These are phyloP conservation scores for Periconia macrospinosa DNA, from an alignment of 2,329 filamentous ascomycete genomes.

Conservation along the genomic window DNA sequence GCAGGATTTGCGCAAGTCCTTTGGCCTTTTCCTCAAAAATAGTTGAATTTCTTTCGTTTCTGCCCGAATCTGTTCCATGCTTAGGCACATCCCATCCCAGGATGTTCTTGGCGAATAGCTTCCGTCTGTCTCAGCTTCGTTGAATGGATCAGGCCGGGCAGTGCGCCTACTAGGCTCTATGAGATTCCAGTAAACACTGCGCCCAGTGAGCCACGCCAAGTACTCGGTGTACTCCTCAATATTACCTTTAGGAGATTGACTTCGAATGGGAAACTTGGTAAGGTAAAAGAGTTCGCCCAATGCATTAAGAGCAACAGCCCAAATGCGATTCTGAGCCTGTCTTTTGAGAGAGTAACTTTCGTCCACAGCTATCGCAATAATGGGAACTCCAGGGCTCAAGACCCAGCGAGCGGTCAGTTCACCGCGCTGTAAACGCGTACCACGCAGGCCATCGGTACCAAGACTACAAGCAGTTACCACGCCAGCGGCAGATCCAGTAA, in stretches of 20 bases:
- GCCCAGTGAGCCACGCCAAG: slow-evolving; percentile 78
- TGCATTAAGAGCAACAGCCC: slow-evolving; percentile 93
- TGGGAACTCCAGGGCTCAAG: slow-evolving; percentile 88
- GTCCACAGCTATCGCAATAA: slow-evolving; percentile 80
- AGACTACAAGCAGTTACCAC: slow-evolving; percentile 82
- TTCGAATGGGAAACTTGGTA: slow-evolving; percentile 65
- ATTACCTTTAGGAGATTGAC: slow-evolving; percentile 52
- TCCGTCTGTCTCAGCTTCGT: slow-evolving; percentile 64
- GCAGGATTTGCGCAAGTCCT: slow-evolving; percentile 76
- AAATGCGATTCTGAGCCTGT: slow-evolving; percentile 70
- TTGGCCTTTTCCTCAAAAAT: slow-evolving; percentile 71
- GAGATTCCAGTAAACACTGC: slow-evolving; percentile 78
- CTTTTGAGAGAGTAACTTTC: slow-evolving; percentile 76
- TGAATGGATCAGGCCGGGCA: slow-evolving; percentile 72
- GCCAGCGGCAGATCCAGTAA: slow-evolving; percentile 82
- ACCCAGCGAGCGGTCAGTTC: slow-evolving; percentile 87
- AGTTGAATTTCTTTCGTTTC: slow-evolving; percentile 82
- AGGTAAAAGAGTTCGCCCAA: slow-evolving; percentile 90
- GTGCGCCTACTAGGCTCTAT: slow-evolving; percentile 75
- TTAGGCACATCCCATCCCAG: slow-evolving; percentile 71
- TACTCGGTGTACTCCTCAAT: slow-evolving; percentile 59
- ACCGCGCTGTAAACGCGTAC: slow-evolving; percentile 67
- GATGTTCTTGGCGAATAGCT: slow-evolving; percentile 82
- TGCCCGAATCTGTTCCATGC: slow-evolving; percentile 68
- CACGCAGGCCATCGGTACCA: slow-evolving; percentile 61